Conservation (phyloP, 106 monocot species). For the Allium fistulosum region DNA sequence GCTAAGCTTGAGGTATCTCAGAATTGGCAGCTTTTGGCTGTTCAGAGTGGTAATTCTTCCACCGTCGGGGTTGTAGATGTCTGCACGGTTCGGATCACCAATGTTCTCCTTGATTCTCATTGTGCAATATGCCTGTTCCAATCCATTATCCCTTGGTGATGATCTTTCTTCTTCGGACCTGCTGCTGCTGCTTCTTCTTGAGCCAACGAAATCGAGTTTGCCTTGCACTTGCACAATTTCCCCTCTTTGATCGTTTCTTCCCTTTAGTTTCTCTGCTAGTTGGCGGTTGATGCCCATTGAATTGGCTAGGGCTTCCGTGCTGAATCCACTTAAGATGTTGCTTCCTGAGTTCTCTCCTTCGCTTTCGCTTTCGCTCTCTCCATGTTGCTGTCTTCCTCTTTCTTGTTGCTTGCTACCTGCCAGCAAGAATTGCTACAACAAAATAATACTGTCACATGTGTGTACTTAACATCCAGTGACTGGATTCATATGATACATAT, state of each 20-base stretch:
- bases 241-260: neutral
- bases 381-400: neutral
- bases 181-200: neutral
- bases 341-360: neutral
- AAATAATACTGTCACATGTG: neutral
- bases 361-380: neutral
- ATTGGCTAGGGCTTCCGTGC: neutral
- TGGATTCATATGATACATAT: neutral
- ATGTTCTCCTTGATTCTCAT: constrained; percentile 15
- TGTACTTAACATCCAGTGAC: neutral
- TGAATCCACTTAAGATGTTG: neutral
- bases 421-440: constrained; percentile 3
- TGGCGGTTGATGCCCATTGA: neutral
- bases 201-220: neutral
- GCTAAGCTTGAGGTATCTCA: constrained; percentile 25
- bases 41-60: constrained; percentile 33
- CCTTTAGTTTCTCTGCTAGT: neutral
- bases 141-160: neutral
- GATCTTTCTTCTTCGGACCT: neutral
- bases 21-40: constrained; percentile 48
- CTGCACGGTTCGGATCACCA: neutral
- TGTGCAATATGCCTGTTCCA: constrained; percentile 44
- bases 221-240: neutral
- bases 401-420: neutral
- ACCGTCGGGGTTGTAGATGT: constrained; percentile 3